Base-by-base conservation (phyloP, 192 early-diverging fungal genomes). In the Backusella tarrabulga region DNA sequence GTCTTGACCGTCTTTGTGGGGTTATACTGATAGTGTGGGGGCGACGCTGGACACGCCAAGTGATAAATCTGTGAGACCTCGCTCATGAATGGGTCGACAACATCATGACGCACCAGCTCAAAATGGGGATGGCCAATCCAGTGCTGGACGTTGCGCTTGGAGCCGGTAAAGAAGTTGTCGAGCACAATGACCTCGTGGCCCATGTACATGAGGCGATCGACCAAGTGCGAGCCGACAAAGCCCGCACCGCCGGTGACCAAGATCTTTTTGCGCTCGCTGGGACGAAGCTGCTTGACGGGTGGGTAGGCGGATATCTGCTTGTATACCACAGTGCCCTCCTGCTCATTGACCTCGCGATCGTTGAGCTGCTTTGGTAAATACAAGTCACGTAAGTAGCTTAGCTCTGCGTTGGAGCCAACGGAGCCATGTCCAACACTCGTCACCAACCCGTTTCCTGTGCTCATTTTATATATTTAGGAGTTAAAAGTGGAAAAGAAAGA, bases 1-100 rank as follows among this genome's bases (percentile, higher is more conserved):
- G 94, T 95, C 80, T 95, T 95, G 67, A 95, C 88, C 0, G 94
- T 95, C 74, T 94, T 94, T 76, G 93, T 92, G 7, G 94, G 93
- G 68, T 95, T 94, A 82, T 93, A 90, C 68, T 95, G 94, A 79
- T 95, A 95, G 74, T 95, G 94, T 19, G 93, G 93, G 34, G 94
- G 94, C 0, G 93, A 95, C 3, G 94, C 94, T 2, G 94, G 94
- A 84, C 94, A 91, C 21, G 94, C 94, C n/a, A 95, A 83, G 79
- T 95, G 93, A 77, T 93, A 95, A 70, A 95, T 93, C 80, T 93
- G 90, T 74, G 94, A 92, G 4, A 94, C 92, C 77, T 95, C 94
- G 54, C 93, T 90, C 87, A 93, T 91, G 56, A 93, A 91, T 0
- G 92, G 94, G 79, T 93, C 94, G 6, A 94, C 93, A 0, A 95